Base-by-base conservation (phyloP, 2,329 filamentous ascomycete species). In the Neofusicoccum sp. region DNA sequence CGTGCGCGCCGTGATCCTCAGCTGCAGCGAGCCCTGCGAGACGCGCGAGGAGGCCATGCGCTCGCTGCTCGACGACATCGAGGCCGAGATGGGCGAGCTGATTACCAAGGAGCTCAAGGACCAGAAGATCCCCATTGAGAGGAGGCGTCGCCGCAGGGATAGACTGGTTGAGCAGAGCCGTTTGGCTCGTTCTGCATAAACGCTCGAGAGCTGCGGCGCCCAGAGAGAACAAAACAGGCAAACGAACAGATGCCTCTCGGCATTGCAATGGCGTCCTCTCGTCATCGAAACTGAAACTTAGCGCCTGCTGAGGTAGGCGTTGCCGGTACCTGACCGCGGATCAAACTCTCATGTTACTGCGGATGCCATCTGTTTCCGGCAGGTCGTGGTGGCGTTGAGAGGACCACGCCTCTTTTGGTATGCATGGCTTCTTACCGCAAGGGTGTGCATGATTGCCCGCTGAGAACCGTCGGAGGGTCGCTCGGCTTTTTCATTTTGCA, bases 71-170 rank as follows among this genome's bases (percentile, higher is more conserved):
- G 57, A 60, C 45, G 57, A 60, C 36, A 28, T 60, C 45, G 57
- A 60, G 57, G 57, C 57, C 28, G 57, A 60, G 57, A 49, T 60
- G 44, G 57, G 57, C 44, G 57, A 60, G 45, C 45, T 60, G 57
- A 49, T 60, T 16, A 60, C 57, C 57, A 60, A 60, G 57, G 57
- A 60, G 57, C 57, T 60, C 34, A 60, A 60, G 57, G 57, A 60
- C 28, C 57, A 60, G 57, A 60, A 60, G 57, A 60, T 60, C 16
- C 57, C 45, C 26, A 60, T 60, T 36, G 57, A 60, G 57, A 30
- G 57, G 44, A 60, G 44, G 45, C 57, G 57, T 36, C 45, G 57
- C 44, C 45, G 57, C 44, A 60, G 57, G 47, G 45, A 51, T 8
- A 43, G 57, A 36, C 57, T 60, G 44, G 45, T 60, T 16, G 57